Base-by-base conservation (phyloP, 1,284 basidiomycete species). In the Moesziomyces aphidis region DNA sequence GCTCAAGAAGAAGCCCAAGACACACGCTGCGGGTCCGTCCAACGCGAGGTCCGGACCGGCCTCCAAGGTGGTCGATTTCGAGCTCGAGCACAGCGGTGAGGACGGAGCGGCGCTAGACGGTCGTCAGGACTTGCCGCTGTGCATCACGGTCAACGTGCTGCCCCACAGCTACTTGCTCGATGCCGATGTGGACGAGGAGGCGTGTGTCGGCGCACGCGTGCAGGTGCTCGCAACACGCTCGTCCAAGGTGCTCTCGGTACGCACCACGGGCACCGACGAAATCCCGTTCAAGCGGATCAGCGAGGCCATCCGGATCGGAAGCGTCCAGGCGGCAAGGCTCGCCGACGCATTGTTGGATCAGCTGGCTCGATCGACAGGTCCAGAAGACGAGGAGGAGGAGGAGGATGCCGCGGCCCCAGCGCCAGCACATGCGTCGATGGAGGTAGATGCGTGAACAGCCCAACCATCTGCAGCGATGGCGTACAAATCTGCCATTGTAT, bases 131-230 rank as follows among this genome's bases (percentile, higher is more conserved):
- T 49, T 81, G 26, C 80, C 80, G 7, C 72, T 82, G 22, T 80
- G 79, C 53, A 64, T 82, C 42, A 78, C 79, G 8, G 76, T 82
- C 64, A 79, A 74, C 58, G 50, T 79, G 26, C 56, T 81, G 3
- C 66, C 70, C 3, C 59, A 71, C 50, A 75, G 66, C 45, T 77
- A 73, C 55, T 47, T 81, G 46, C 68, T 81, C 9, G 79, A 81
- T 49, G 76, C 79, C n/a, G 62, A 73, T 43, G 58, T 77, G 4
- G 77, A 78, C 46, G 79, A 81, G 54, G 79, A 80, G 42, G 62
- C 64, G 7, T 75, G 76, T 50, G 48, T 81, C 1, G 60, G 66
- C 13, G 60, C 67, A 6, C 59, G 73, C 19, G 63, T 79, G 2
- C 65, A 72, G 43, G 71, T 81, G 34, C 48, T 81, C 15, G 76